Percentiles rank a stretch among this genome's conserved stretches.
phyloP scores from a whole-genome alignment of 2,329 filamentous ascomycete genomes.

The Boeremia lycopersici region DNA sequence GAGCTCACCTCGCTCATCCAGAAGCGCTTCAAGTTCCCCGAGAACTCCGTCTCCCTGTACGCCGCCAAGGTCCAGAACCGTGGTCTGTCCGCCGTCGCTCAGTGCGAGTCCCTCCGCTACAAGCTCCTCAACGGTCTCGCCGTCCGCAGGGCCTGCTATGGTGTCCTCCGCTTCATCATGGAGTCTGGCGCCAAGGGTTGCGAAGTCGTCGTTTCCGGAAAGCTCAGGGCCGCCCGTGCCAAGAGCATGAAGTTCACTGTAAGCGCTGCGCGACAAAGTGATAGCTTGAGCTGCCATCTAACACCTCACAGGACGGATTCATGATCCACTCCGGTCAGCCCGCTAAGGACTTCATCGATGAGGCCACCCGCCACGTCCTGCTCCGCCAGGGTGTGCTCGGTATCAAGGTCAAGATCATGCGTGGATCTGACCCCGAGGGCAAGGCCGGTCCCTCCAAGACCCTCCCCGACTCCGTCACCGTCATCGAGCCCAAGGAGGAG shows the following conservation, averaged over 20 bases:
- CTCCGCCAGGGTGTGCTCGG: conserved; percentile 99
- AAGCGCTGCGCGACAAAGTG: conserved; percentile 41
- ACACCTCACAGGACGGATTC: conserved; percentile 77
- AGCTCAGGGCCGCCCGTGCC: conserved; percentile 97
- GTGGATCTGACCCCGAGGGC: conserved; percentile 98
- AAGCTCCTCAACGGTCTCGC: conserved; percentile 99
- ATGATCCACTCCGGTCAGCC: conserved; percentile 99
- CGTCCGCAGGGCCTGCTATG: conserved; percentile 98
- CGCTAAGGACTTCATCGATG: conserved; percentile 99
- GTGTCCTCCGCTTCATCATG: conserved; percentile 99
- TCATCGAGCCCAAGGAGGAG: conserved; percentile 99
- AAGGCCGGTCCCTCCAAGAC: conserved; percentile 98
- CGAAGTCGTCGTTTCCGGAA: conserved; percentile 98
- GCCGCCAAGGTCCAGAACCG: conserved; percentile 99
- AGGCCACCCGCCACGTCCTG: conserved; percentile 97
- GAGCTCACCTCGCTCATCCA: conserved; percentile 99
- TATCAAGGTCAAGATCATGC: conserved; percentile 99
- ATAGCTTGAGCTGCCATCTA: conserved; percentile 18
- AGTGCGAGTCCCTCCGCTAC: conserved; percentile 99
- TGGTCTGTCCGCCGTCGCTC: conserved; percentile 98
- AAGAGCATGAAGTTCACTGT: conserved; percentile 99
- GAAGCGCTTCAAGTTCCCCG: conserved; percentile 99
- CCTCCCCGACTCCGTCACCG: conserved; percentile 96
- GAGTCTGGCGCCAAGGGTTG: conserved; percentile 99
- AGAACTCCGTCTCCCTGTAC: conserved; percentile 99